phyloP scores from a whole-genome alignment of 1,284 basidiomycete genomes.

The Retiboletus fuscus region DNA sequence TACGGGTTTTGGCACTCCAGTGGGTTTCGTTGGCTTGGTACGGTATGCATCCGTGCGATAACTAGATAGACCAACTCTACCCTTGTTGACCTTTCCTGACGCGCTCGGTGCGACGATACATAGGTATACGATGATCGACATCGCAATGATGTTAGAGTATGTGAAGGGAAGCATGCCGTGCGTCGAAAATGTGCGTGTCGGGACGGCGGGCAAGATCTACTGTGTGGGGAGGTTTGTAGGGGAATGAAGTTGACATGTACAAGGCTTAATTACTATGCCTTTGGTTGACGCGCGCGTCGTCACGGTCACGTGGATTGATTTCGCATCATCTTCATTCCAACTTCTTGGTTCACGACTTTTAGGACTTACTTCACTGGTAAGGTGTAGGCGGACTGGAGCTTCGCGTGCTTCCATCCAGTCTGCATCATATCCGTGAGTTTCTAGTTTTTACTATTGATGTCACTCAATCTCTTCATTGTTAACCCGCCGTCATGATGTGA shows the following conservation, averaged over 20 bases:
- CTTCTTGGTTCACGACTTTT: too few species aligned
- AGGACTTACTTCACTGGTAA: too few species aligned
- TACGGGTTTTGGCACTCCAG: not conserved
- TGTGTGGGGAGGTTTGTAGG: not conserved
- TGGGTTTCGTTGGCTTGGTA: constrained; percentile 13
- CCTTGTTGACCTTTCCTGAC: constrained; percentile 14
- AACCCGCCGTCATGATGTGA: too few species aligned
- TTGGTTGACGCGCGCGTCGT: not conserved
- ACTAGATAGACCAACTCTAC: constrained; percentile 6
- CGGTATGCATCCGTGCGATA: not conserved
- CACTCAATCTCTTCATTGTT: too few species aligned
- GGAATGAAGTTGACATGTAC: not conserved
- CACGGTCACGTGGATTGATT: constrained; percentile 38
- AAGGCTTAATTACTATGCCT: too few species aligned
- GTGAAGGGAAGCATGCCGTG: constrained; percentile 30
- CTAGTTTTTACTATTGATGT: too few species aligned
- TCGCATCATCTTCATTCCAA: not conserved
- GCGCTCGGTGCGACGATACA: constrained; percentile 16
- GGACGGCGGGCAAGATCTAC: constrained; percentile 12
- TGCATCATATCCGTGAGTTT: too few species aligned
- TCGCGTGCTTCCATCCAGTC: too few species aligned
- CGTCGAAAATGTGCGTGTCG: not conserved
- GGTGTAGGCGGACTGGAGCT: too few species aligned
- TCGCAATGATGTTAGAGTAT: constrained; percentile 26
- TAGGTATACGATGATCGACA: constrained; percentile 32